These are phyloP conservation scores for Hyphopichia burtonii DNA, from an alignment of 1,139 yeast genomes.

Conservation along the genomic window DNA sequence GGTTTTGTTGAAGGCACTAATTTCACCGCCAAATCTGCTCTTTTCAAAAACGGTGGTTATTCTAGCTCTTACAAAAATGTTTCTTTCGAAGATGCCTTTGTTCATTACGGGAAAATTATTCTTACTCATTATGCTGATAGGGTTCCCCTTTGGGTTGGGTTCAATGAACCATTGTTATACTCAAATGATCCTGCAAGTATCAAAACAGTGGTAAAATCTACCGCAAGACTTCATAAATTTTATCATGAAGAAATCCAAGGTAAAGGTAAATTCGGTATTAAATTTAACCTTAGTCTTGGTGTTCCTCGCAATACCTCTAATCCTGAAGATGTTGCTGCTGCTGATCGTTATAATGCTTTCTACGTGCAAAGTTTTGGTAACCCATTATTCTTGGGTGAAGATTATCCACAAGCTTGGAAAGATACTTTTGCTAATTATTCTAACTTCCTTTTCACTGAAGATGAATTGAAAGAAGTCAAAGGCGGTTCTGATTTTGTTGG, in stretches of 20 bases:
- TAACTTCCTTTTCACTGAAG: slow-evolving; percentile 19
- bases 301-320: slow-evolving; percentile 17
- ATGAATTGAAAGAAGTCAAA: slow-evolving; percentile 20
- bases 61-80: slow-evolving; percentile 24
- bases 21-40: slow-evolving; percentile 1
- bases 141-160: slow-evolving; percentile 31
- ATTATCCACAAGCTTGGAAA: slow-evolving; percentile 26
- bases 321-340: slow-evolving; percentile 21
- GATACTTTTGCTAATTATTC: slow-evolving; percentile 17
- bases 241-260: slow-evolving; percentile 26
- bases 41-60: slow-evolving; percentile 18
- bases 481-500: slow-evolving; percentile 32
- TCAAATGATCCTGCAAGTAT: slow-evolving; percentile 17
- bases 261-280: slow-evolving; percentile 22
- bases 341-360: slow-evolving; percentile 24
- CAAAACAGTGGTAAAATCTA: slow-evolving; percentile 27
- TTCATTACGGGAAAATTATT: slow-evolving; percentile 27
- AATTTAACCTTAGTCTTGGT: slow-evolving; percentile 17
- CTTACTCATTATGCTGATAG: slow-evolving; percentile 31
- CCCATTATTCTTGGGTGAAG: slow-evolving; percentile 30
- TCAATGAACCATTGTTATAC: slow-evolving; percentile 31
- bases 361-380: slow-evolving; percentile 25
- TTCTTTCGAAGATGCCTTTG: slow-evolving; percentile 28
- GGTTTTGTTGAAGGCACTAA: slow-evolving; percentile 13
- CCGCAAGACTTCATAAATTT: slow-evolving; percentile 25